phyloP scores from a whole-genome alignment of 2,329 filamentous ascomycete genomes.

The Mycogone perniciosa region DNA sequence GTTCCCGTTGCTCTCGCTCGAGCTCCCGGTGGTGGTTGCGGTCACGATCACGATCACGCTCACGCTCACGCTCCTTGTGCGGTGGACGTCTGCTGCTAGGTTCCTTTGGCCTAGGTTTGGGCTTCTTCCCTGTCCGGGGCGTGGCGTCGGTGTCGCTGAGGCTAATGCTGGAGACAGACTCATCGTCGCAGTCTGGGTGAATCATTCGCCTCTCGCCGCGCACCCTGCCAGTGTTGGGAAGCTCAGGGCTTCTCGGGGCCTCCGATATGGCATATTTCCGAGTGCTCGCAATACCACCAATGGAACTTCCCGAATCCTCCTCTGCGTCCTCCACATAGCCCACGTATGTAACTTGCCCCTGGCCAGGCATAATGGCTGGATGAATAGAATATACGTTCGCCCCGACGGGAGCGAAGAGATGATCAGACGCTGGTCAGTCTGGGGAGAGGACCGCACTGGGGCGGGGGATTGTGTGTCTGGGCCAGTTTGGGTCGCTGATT shows the following conservation, averaged over 20 bases:
- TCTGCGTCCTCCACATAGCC: conserved; percentile 47
- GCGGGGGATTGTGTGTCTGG: conserved; percentile 18
- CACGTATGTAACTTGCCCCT: conserved; percentile 27
- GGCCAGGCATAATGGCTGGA: conserved; percentile 36
- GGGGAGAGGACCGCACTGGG: conserved; percentile 23
- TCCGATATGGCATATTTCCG: conserved; percentile 43
- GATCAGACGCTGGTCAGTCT: conserved; percentile 19
- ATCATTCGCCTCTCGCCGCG: conserved; percentile 32
- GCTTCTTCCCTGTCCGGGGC: conserved; percentile 29
- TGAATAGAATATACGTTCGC: conserved; percentile 11
- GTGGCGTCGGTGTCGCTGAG: conserved; percentile 40
- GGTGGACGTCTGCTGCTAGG: conserved; percentile 14
- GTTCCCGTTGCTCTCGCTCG: conserved; percentile 23
- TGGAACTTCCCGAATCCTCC: conserved; percentile 42
- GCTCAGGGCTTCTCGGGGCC: conserved; percentile 38
- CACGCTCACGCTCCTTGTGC: conserved; percentile 21
- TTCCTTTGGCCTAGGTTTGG: conserved; percentile 22
- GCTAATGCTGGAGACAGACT: conserved; percentile 26
- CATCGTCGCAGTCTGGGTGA: conserved; percentile 31
- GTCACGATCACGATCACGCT: conserved; percentile 16
- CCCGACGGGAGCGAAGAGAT: conserved; percentile 17
- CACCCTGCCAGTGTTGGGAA: conserved; percentile 46
- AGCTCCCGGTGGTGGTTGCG: conserved; percentile 15
- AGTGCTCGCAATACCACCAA: conserved; percentile 33
- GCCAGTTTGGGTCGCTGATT: conserved; percentile 8